Evolutionary conservation across 75 land plant genomes (phyloP), one percentile per base, ranked within the genome.

Genomic region (Larix kaempferi): DNA sequence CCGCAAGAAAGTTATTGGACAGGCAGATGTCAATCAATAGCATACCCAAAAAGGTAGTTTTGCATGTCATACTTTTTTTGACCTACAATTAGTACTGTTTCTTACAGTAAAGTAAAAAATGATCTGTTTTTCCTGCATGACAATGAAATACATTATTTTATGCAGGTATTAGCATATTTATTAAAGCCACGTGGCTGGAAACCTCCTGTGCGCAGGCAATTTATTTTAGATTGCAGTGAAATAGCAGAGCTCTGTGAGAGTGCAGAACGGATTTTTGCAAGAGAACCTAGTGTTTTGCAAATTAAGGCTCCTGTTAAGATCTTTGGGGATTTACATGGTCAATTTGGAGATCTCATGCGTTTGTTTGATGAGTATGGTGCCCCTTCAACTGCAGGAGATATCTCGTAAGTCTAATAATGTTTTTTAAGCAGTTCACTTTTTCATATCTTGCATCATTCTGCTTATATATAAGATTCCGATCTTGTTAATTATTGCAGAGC

Each of bases 311-410:
- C 99, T 77, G 89, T 98, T 12, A 98, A 98, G 76, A 98, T 98
- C 37, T 98, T 98, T 82, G 99, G 99, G 78, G 99, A 98, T 87
- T 84, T 98, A 57, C 99, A 98, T 84, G 99, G 99, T 57, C 99
- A 98, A 72, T 98, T 98, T 95, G 99, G 98, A 13, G 99, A 98
- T 79, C 90, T 98, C 27, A 98, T 98, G 99, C 91, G 99, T 49
- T 85, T 98, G 41, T 98, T 98, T 88, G 98, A 98, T 86, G 99
- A 98, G 77, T 98, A 98, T 89, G 99, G 99, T 55, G 81, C 99
- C 55, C 99, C 99, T 71, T 98, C 99, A 71, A 98, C 99, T 52
- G 99, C 99, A 52, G 99, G 99, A 57, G 99, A 98, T 59, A 95
- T 98, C 78, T 82, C 99, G 99, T 98, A 85, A 86, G 96, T 82